Percentiles rank a stretch among this genome's conserved stretches.
phyloP scores from a whole-genome alignment of 371 early-diverging fungal genomes.

The Mortierella sp. region DNA sequence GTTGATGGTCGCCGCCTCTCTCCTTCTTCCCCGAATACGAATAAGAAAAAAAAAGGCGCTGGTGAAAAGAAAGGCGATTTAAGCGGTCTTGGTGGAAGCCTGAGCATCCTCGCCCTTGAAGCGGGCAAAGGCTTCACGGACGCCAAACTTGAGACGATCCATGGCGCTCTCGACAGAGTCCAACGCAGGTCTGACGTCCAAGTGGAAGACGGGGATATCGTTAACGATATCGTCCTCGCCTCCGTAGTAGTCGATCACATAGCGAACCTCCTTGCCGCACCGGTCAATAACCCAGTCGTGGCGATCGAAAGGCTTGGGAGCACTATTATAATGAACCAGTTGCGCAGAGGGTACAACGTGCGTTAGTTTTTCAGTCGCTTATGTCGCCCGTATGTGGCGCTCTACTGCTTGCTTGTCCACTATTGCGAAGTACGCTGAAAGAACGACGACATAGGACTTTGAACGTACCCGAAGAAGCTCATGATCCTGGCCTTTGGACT shows the following conservation, averaged over 20 bases:
- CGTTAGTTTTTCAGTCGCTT: neutral
- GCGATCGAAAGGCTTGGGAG: conserved; percentile 82
- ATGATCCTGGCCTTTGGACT: conserved; percentile 84
- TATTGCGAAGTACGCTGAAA: neutral
- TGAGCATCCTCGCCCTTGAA: conserved; percentile 29
- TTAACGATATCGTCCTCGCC: conserved; percentile 73
- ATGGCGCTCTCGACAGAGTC: conserved; percentile 75
- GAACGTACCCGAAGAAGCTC: conserved; percentile 68
- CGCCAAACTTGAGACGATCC: conserved; percentile 70
- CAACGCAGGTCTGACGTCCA: conserved; percentile 88
- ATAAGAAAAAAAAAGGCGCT: neutral
- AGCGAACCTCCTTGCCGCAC: conserved; percentile 80
- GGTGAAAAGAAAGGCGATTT: neutral
- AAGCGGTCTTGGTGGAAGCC: conserved; percentile 34
- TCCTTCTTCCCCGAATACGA: neutral
- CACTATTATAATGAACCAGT: conserved; percentile 45
- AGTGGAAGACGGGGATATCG: conserved; percentile 80
- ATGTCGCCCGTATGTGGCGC: neutral
- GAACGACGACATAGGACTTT: neutral
- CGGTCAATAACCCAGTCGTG: conserved; percentile 86
- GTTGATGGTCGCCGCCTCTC: neutral
- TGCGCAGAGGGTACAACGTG: neutral
- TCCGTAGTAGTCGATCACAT: conserved; percentile 86
- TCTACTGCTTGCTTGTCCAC: neutral
- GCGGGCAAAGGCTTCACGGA: conserved; percentile 53